Base-by-base conservation (phyloP, 1,139 yeast genomes). In the Pichia terricola region DNA sequence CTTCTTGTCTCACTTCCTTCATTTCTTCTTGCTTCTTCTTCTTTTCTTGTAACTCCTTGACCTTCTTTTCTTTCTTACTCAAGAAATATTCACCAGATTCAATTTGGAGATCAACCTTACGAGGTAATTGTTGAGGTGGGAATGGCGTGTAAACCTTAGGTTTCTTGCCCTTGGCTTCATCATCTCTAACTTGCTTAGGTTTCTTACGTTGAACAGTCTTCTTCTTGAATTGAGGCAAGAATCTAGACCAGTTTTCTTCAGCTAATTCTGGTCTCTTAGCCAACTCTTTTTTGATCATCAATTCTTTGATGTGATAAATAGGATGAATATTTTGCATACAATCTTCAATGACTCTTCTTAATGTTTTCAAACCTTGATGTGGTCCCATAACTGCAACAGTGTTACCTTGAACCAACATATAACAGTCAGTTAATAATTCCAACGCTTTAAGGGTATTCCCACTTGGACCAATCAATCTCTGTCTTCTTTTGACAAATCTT, bases 371-470 rank as follows among this genome's bases (percentile, higher is more conserved):
- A 3, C 98, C 98, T 61, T 84, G 86, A 67, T 70, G 89, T 26
- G 96, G 94, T 10, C 99, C 99, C 98, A 91, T 91, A 27, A 84
- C 94, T 49, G 96, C 80, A 4, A 91, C 99, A 0, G 99, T 91
- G 63, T 85, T 88, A 60, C 99, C 99, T 66, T 91, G 99, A 5
- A 91, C 98, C 51, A 91, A 73, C 48, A 91, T 84, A 62, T 91
- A 91, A 67, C 98, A 91, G 57, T 84, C 82, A 26, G 98, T 91
- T 51, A 91, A 72, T 45, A 91, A 73, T 67, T 91, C 98, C 55
- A 91, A 72, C 0, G 98, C 98, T 63, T 91, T 94, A 53, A 94
- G 72, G 0, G 98, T 94, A 63, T 91, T 91, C 58, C 99, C 98
- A 59, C 81, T 85, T 40, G 98, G 98, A 0, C 99, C 99, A 45